These are phyloP conservation scores for grape (Vitis vinifera) DNA, from an alignment of 164 flowering plant species.

Conservation along the genomic window ASM3070453v1 NC_081810.1:6167501-6168000, in stretches of 20 bases:
- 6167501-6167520: constrained; percentile 63
- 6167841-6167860: constrained; percentile 69
- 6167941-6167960: not conserved
- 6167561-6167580: constrained; percentile 48
- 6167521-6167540: constrained; percentile 68
- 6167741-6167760: constrained; percentile 25
- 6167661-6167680: constrained; percentile 86
- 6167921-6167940: not conserved
- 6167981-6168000: no score
- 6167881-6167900: not conserved
- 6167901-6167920: not conserved
- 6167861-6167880: not conserved
- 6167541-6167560: constrained; percentile 52
- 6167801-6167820: constrained; percentile 87
- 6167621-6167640: constrained; percentile 37
- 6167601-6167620: constrained; percentile 49
- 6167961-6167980: no score
- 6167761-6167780: constrained; percentile 19
- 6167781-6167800: constrained; percentile 31
- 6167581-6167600: constrained; percentile 77
- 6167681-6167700: constrained; percentile 50
- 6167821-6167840: constrained; percentile 93
- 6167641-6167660: constrained; percentile 83
- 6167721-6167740: constrained; percentile 2
- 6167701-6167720: constrained; percentile 53